These are phyloP conservation scores for Lichenothelia convexa DNA, from an alignment of 495 filamentous ascomycete genomes.

Conservation along the genomic window DNA sequence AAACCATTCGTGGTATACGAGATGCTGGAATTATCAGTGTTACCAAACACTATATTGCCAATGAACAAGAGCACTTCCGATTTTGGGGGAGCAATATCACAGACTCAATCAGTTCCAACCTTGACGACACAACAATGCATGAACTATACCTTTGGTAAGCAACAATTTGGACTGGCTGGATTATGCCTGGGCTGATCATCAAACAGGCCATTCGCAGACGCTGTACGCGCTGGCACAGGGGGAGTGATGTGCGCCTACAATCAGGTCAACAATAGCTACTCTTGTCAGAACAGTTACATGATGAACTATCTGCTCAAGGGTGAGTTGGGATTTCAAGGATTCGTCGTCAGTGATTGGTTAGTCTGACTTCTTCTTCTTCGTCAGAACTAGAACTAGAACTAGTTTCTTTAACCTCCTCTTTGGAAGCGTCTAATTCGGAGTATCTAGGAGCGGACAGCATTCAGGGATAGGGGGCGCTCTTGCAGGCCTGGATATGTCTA, in stretches of 20 bases:
- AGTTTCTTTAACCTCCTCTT: too few relatives aligned
- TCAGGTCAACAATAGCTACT: constrained; percentile 58
- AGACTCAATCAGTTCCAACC: constrained; percentile 55
- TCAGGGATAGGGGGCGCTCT: constrained; percentile 58
- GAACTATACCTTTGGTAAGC: constrained; percentile 69
- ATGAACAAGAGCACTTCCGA: constrained; percentile 49
- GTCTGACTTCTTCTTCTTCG: neutral
- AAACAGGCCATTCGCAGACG: constrained; percentile 45
- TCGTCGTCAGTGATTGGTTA: constrained; percentile 25
- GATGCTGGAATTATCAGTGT: constrained; percentile 22
- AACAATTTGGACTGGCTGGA: constrained; percentile 18
- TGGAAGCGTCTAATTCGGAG: neutral
- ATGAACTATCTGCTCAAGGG: constrained; percentile 74
- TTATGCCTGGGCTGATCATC: constrained; percentile 22
- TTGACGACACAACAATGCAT: constrained; percentile 90
- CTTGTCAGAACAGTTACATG: constrained; percentile 50
- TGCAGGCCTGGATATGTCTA: constrained; percentile 85
- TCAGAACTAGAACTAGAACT: neutral
- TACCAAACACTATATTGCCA: constrained; percentile 24
- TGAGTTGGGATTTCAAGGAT: constrained; percentile 89
- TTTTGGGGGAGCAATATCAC: constrained; percentile 32
- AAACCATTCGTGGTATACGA: constrained; percentile 24
- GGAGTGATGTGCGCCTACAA: constrained; percentile 80
- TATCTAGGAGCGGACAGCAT: constrained; percentile 73
- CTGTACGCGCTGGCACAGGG: constrained; percentile 23